Evolutionary conservation across 768 basidiomycete genomes (phyloP).

Genomic region (Podaxis carcinomalis): DNA sequence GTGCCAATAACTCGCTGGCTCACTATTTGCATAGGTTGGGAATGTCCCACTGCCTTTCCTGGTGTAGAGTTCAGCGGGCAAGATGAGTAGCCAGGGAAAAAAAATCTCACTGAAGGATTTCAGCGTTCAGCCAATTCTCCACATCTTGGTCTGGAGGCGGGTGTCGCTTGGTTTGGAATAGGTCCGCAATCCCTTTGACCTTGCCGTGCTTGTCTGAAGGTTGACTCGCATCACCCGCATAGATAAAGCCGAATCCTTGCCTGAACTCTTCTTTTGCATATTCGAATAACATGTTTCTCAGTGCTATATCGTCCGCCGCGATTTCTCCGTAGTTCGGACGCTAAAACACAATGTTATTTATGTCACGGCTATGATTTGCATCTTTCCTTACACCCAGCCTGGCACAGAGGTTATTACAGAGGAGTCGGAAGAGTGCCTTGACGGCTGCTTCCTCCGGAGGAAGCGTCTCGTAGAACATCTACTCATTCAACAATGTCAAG

Average conservation of each 20-base stretch:
- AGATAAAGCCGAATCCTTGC: background rate
- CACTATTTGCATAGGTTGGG: background rate
- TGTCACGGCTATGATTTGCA: background rate
- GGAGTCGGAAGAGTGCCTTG: background rate
- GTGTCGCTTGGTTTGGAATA: background rate
- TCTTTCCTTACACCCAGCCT: background rate
- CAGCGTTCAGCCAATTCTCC: background rate
- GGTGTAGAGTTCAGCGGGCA: background rate
- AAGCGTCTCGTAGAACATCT: background rate
- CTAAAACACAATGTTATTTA: background rate
- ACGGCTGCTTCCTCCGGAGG: background rate
- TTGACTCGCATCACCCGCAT: background rate
- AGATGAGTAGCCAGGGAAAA: background rate
- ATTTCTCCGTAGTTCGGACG: background rate
- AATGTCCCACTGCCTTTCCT: background rate
- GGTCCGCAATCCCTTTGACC: background rate
- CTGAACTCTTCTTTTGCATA: background rate
- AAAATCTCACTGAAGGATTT: background rate
- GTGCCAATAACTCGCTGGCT: background rate
- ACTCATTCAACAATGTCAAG: background rate
- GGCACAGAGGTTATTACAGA: background rate
- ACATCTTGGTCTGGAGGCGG: background rate
- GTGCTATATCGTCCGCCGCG: background rate
- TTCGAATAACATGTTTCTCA: background rate
- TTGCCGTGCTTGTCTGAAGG: background rate